Base-by-base conservation (phyloP, 345 rosid species). In the Euphorbia tirucalli region DNA sequence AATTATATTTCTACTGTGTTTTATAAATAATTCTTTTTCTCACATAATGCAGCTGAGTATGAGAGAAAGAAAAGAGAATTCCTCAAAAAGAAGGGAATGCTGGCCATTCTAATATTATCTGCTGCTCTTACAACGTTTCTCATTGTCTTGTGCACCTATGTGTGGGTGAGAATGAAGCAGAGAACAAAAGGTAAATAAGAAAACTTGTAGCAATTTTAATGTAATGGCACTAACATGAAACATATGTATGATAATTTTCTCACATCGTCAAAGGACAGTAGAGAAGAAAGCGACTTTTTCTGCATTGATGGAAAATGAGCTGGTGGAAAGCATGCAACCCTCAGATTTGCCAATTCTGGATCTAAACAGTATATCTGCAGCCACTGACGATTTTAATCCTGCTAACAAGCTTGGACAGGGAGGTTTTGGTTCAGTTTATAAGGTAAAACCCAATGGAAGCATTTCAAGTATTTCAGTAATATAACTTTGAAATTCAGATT, bases 151-250 rank as follows among this genome's bases (percentile, higher is more conserved):
- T 27, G 48, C 58, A 46, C 39, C 24, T 44, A 31, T 39, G 74
- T 68, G 52, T 79, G 72, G 71, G n/a, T 75, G 37, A 78, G 66
- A 55, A 78, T 55, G 75, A 84, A 55, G 61, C 74, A 74, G 75
- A 77, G 57, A 66, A 81, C 85, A 82, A 75, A 72, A 67, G 80
- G 86, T 86, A 77, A 76, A 54, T 11, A 30, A 32, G 22, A 3
- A 35, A 35, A 35, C 39, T 35, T 35, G 39, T 35, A 35, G 39
- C 7, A 35, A 35, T 3, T 35, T 8, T 6, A 6, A 44, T 13
- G 15, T 44, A 44, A 44, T 44, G 49, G 1, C 49, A 44, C 49
- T 44, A 7, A 44, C 49, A 44, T 7, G 49, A 44, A 44, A 44
- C 49, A 44, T 37, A 37, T 44, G 49, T 8, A 44, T 44, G 15